These are phyloP conservation scores for Camelina laxa DNA, from an alignment of 345 rosid species.

Conservation along the genomic window DNA sequence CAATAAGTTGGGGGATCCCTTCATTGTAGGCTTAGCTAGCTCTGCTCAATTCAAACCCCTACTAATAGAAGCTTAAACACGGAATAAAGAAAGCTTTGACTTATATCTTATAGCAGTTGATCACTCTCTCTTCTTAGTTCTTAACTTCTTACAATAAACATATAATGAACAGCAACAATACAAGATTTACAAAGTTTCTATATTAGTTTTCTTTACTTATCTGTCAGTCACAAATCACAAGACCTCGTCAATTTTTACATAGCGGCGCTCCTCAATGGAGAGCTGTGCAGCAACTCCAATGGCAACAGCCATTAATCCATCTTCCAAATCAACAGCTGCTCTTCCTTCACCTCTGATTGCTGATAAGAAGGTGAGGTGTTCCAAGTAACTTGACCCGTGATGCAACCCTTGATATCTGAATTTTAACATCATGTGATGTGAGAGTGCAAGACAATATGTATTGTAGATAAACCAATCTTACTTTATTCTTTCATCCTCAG, in stretches of 20 bases:
- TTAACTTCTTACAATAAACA: constrained; percentile 18
- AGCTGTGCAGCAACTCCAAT: constrained; percentile 97
- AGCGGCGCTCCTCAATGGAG: constrained; percentile 74
- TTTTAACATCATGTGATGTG: constrained; percentile 14
- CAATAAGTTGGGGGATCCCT: background rate
- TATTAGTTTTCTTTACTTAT: constrained; percentile 23
- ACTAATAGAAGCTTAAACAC: background rate
- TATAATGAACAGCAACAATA: background rate
- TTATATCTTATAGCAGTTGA: background rate
- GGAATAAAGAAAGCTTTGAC: background rate
- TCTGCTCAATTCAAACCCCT: background rate
- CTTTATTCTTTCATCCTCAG: constrained; percentile 75
- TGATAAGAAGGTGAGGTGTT: constrained; percentile 76
- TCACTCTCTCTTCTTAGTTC: background rate
- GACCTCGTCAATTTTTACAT: constrained; percentile 72
- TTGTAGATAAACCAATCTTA: constrained; percentile 36
- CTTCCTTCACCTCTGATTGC: constrained; percentile 61
- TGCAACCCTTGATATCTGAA: constrained; percentile 86
- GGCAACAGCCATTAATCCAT: constrained; percentile 91
- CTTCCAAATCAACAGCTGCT: constrained; percentile 78
- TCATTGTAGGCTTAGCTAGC: constrained; percentile 1
- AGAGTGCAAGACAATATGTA: constrained; percentile 10
- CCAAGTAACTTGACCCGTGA: constrained; percentile 94
- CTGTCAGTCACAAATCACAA: constrained; percentile 37
- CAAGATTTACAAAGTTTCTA: constrained; percentile 14